These are phyloP conservation scores for Vigna hirtella DNA, from an alignment of 306 rosid species.

Conservation along the genomic window DNA sequence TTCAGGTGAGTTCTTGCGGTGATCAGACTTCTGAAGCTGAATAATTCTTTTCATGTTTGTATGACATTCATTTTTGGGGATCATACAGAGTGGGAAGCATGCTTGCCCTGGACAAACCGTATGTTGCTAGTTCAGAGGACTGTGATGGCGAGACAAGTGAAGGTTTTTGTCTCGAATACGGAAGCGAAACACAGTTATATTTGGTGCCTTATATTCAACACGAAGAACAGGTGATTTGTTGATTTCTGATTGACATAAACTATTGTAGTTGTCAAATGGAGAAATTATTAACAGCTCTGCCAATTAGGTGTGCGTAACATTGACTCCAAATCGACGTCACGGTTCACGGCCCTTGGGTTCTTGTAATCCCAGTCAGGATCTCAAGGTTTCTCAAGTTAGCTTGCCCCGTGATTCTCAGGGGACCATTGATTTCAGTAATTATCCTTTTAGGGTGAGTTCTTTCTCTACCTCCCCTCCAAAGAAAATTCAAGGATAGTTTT, in stretches of 20 bases:
- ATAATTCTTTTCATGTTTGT: constrained; percentile 12
- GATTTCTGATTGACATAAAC: constrained; percentile 12
- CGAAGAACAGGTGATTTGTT: constrained; percentile 79
- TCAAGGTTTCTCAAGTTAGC: constrained; percentile 86
- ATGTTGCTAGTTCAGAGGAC: constrained; percentile 60
- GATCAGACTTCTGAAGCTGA: constrained; percentile 27
- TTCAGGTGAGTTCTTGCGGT: constrained; percentile 65
- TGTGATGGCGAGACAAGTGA: constrained; percentile 54
- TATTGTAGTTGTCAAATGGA: constrained; percentile 29
- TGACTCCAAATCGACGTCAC: constrained; percentile 72
- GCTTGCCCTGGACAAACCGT: constrained; percentile 92
- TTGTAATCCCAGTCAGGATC: constrained; percentile 60
- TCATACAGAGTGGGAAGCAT: constrained; percentile 77
- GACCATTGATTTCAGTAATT: constrained; percentile 82
- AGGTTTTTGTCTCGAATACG: constrained; percentile 83
- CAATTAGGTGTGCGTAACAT: constrained; percentile 67
- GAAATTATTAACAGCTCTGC: constrained; percentile 39
- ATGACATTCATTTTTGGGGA: constrained; percentile 21
- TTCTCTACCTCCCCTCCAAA: constrained; percentile 29
- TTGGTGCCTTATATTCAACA: constrained; percentile 84
- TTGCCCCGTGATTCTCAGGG: constrained; percentile 89
- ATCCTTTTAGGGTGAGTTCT: constrained; percentile 86
- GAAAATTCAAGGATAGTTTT: constrained; percentile 10
- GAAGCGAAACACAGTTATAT: constrained; percentile 89
- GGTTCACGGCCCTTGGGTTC: constrained; percentile 64